Conservation (phyloP, 2,329 filamentous ascomycete genomes). For the Aspergillus sp. region DNA sequence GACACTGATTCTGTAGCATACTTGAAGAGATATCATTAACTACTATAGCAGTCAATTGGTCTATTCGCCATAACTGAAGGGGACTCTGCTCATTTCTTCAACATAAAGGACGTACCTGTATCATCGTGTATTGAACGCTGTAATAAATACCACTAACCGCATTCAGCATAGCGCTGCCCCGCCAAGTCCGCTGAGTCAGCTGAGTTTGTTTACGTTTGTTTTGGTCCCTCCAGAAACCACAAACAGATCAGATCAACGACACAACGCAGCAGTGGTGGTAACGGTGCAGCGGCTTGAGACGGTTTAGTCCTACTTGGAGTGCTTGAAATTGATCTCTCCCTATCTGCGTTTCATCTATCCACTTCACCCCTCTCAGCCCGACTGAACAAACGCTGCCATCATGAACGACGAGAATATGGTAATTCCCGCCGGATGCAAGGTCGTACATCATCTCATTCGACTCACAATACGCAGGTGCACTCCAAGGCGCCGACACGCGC, state of each 20-base stretch:
- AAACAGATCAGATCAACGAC: background rate
- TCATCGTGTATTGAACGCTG: background rate
- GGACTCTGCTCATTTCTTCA: background rate
- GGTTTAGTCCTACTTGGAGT: background rate
- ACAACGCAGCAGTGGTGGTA: background rate
- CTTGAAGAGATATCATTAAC: no score
- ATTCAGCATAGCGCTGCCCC: slow-evolving; percentile 8
- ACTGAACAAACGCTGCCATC: slow-evolving; percentile 1
- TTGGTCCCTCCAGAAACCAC: slow-evolving; percentile 27
- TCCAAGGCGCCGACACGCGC: slow-evolving; percentile 20
- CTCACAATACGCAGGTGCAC: slow-evolving; percentile 14
- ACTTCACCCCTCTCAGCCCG: background rate
- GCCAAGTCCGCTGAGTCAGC: slow-evolving; percentile 21
- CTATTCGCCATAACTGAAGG: no score
- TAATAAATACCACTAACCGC: slow-evolving; percentile 9
- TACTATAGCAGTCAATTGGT: no score
- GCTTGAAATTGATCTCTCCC: no score
- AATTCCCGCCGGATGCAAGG: slow-evolving; percentile 5
- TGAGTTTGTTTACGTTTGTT: slow-evolving; percentile 25
- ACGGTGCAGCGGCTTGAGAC: background rate
- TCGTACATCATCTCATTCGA: background rate
- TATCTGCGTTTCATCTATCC: no score
- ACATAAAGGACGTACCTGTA: background rate
- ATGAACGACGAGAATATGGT: slow-evolving; percentile 32
- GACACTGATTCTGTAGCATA: no score